Percentiles rank a stretch among this genome's conserved stretches.
These are phyloP conservation scores for Taxawa tesnikishii DNA, from an alignment of 2,329 filamentous ascomycete species.

Conservation along the genomic window DNA sequence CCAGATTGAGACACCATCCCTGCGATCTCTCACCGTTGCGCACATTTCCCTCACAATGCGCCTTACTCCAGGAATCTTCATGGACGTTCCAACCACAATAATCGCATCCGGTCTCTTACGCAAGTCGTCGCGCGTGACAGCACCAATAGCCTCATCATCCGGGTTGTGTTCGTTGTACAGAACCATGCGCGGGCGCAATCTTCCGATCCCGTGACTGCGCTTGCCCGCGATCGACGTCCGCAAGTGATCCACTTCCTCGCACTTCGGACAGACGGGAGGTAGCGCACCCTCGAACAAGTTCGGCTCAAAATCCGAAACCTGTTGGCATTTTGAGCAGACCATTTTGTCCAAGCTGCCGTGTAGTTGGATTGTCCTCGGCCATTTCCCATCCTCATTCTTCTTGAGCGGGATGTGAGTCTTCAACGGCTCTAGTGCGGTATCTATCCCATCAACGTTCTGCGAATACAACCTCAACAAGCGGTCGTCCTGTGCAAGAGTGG, in stretches of 20 bases:
- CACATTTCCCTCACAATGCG: slow-evolving; percentile 87
- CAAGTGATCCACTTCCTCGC: slow-evolving; percentile 61
- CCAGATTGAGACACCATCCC: slow-evolving; percentile 73
- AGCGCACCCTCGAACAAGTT: slow-evolving; percentile 73
- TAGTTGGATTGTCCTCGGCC: slow-evolving; percentile 86
- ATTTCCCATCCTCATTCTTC: slow-evolving; percentile 59
- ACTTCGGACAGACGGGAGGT: slow-evolving; percentile 66
- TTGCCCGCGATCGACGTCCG: slow-evolving; percentile 69
- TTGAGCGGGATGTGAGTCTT: slow-evolving; percentile 70
- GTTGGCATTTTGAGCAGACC: slow-evolving; percentile 87
- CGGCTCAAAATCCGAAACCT: slow-evolving; percentile 63
- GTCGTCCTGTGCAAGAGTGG: slow-evolving; percentile 75
- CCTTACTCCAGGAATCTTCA: slow-evolving; percentile 89
- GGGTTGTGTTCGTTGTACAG: slow-evolving; percentile 97
- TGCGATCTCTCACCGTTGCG: slow-evolving; percentile 66
- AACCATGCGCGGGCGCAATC: slow-evolving; percentile 82
- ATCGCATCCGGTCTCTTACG: slow-evolving; percentile 79
- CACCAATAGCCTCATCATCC: slow-evolving; percentile 90
- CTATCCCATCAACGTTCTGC: slow-evolving; percentile 94
- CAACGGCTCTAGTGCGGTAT: slow-evolving; percentile 70
- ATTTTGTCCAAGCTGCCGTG: slow-evolving; percentile 92
- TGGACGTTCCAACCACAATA: slow-evolving; percentile 85
- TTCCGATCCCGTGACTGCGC: slow-evolving; percentile 84
- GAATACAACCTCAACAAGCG: slow-evolving; percentile 84
- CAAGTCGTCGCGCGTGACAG: slow-evolving; percentile 76